Base-by-base conservation (phyloP, 2,329 filamentous ascomycete species). In the Fusarium austroafricanum region DNA sequence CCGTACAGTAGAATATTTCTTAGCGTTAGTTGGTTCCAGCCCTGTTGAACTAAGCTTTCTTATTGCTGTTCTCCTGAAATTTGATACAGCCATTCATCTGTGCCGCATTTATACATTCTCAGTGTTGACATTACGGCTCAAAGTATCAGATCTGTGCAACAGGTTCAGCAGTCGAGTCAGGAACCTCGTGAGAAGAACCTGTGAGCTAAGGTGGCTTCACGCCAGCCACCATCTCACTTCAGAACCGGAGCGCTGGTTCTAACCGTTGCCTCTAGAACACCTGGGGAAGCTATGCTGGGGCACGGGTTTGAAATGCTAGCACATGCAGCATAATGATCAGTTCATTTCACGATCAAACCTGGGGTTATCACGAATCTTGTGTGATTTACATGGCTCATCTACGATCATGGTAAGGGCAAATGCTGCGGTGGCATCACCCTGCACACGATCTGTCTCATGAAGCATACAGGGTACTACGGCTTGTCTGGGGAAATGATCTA, bases 351-450 rank as follows among this genome's bases (percentile, higher is more conserved):
- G 35, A 60, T 61, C n/a, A 39, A 65, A 62, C 46, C 57, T 62
- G 66, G 60, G 61, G 55, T 51, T 39, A 44, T 57, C 37, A 35
- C 35, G 29, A 37, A 68, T 68, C 45, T 54, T 44, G 57, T 54
- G 54, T 59, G 54, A 50, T 52, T 20, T 57, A 50, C 55, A 55
- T 42, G 47, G 54, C 51, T 46, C 46, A 61, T 63, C 55, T 67
- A 55, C 52, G 28, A 67, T 62, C 42, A 60, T 51, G 37, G 46
- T 35, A 40, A 50, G 53, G 38, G 39, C 59, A 62, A 52, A 51
- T 62, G 67, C 57, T 46, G 50, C 46, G 45, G 58, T 63, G 61
- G 65, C 52, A 69, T 67, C 64, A 65, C 64, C 64, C 56, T 62
- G 64, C 56, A 40, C 67, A 63, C 50, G 51, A 61, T 63, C 47